These are phyloP conservation scores for Paecilomyces sp. DNA, from an alignment of 2,329 filamentous ascomycete species.

Conservation along the genomic window DNA sequence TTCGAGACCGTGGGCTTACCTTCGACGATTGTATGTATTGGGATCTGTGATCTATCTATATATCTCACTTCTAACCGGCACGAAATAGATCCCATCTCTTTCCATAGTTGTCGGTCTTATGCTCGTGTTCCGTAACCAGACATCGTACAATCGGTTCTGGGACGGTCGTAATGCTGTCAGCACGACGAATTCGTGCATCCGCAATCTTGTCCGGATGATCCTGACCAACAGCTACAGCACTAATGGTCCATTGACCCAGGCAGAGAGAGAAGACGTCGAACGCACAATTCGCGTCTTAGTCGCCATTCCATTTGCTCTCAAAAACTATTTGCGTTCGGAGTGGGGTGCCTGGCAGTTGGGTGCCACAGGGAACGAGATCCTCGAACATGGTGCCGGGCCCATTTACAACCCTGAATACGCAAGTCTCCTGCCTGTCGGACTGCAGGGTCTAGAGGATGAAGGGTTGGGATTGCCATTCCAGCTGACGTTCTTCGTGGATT, in stretches of 20 bases:
- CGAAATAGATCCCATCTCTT: constrained; percentile 48
- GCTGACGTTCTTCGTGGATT: constrained; percentile 53
- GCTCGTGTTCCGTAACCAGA: constrained; percentile 61
- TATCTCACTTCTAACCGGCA: constrained; percentile 1
- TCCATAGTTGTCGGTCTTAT: constrained; percentile 62
- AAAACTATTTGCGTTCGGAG: constrained; percentile 58
- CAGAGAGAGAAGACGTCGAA: constrained; percentile 52
- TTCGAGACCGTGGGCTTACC: constrained; percentile 48
- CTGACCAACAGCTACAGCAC: constrained; percentile 41
- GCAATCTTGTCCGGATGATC: constrained; percentile 53
- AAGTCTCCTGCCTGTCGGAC: constrained; percentile 42
- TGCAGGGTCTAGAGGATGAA: constrained; percentile 51
- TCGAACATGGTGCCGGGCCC: constrained; percentile 17
- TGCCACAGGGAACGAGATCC: constrained; percentile 20
- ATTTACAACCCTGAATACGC: constrained; percentile 43
- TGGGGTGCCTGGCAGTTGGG: constrained; percentile 42
- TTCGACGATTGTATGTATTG: constrained; percentile 44
- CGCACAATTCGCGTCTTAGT: constrained; percentile 52
- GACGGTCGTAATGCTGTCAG: constrained; percentile 52
- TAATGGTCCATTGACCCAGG: constrained; percentile 22
- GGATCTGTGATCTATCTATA: not conserved
- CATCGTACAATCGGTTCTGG: constrained; percentile 60
- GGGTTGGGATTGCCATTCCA: constrained; percentile 56
- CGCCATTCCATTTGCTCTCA: constrained; percentile 56
- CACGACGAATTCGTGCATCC: constrained; percentile 50